Conservation (phyloP, 768 basidiomycete species). For the Coprinopsis cinerea region DNA sequence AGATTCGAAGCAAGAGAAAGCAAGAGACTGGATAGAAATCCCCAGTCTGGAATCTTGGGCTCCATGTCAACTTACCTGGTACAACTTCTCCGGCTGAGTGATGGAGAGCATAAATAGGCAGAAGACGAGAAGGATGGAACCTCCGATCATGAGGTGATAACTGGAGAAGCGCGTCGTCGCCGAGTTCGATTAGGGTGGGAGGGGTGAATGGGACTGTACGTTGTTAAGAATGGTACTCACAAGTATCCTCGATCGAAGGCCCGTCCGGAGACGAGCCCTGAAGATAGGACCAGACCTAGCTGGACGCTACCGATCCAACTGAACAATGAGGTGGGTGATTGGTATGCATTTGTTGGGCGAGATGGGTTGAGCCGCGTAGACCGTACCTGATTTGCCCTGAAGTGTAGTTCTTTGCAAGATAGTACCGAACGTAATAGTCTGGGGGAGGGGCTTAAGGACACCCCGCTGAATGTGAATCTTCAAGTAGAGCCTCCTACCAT, state of each 20-base stretch:
- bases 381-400: conserved; percentile 34
- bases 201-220: background rate
- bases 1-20: conserved; percentile 19
- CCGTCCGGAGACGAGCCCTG: conserved; percentile 40
- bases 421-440: conserved; percentile 38
- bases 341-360: background rate
- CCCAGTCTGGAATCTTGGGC: conserved; percentile 7
- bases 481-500: conserved; percentile 18
- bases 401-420: conserved; percentile 25
- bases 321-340: background rate
- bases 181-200: background rate
- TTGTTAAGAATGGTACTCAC: conserved; percentile 22
- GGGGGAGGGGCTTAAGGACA: conserved; percentile 8
- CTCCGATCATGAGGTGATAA: conserved; percentile 39
- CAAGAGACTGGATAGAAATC: conserved; percentile 21
- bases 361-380: conserved; percentile 6
- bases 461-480: conserved; percentile 12
- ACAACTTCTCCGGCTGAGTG: conserved; percentile 31
- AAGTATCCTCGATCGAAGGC: conserved; percentile 51
- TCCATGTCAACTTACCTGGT: conserved; percentile 29
- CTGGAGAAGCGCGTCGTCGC: conserved; percentile 16
- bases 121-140: conserved; percentile 37
- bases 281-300: conserved; percentile 37
- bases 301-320: conserved; percentile 46
- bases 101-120: conserved; percentile 44